Evolutionary conservation across 2,329 filamentous ascomycete genomes (phyloP), one percentile per base, ranked within the genome.

Genomic region (Aureobasidium uvarum): DNA sequence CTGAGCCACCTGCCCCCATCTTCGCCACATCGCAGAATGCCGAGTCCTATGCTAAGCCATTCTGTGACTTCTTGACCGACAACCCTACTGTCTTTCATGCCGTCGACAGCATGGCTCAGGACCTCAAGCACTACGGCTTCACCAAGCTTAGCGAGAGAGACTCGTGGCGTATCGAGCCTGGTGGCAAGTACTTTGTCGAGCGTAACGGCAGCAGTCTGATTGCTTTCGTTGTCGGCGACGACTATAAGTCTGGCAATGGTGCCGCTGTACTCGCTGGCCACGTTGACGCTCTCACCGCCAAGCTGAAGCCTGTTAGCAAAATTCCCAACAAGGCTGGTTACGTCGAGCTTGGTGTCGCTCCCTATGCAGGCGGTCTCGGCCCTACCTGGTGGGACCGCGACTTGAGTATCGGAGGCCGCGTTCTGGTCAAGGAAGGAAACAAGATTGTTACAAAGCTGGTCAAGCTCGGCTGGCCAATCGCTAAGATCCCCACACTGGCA

Each of bases 301-400:
- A 88, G 77, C 81, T 98, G 71, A 98, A 98, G 86, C 94, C 95
- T 11, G 85, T 97, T 33, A 92, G 92, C 73, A 90, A 86, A 73
- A 87, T 96, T 72, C 86, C 89, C n/a, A 90, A 83, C 71, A 92
- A 89, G 75, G 89, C 90, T 38, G 94, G 95, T 63, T 99, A 92
- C 74, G 77, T 91, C 33, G 92, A 98, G 80, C 84, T 98, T 7
- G 94, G 91, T 28, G 91, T 98, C 62, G 93, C 95, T 2, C 95
- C 91, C 0, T 99, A 98, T 75, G 94, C 92, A 11, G 94, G 95
- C 59, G 92, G 83, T 1, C 79, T 98, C 68, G 95, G 93, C 74
- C 82, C 83, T 68, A 98, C 95, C 0, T 98, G 95, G 95, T 98
- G 93, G 94, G 95, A 98, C 77, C 86, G 95, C 43, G 95, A 99